Evolutionary conservation across 2,329 filamentous ascomycete species (phyloP).

Genomic region (Cladosporium sphaerospermum): DNA sequence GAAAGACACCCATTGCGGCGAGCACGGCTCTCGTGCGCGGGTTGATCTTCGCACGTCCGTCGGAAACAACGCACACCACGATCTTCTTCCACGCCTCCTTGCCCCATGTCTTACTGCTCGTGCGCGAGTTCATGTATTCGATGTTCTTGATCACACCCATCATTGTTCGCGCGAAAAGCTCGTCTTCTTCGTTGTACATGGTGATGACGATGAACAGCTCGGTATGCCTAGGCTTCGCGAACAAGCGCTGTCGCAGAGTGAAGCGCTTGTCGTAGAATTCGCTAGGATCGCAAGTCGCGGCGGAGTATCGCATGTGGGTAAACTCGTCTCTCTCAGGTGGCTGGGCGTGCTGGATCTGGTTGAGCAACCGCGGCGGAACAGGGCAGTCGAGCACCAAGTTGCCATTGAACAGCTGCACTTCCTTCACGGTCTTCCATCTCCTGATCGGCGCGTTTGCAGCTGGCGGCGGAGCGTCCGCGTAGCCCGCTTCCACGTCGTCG

Average conservation of each 20-base stretch:
- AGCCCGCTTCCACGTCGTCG: conserved; percentile 30
- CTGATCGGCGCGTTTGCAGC: conserved; percentile 60
- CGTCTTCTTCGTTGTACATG: conserved; percentile 99
- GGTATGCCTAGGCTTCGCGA: conserved; percentile 85
- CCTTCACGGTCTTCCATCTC: conserved; percentile 97
- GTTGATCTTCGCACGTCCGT: conserved; percentile 96
- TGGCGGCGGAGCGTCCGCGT: conserved; percentile 41
- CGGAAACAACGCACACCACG: conserved; percentile 93
- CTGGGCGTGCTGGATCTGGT: conserved; percentile 76
- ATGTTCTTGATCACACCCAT: conserved; percentile 98
- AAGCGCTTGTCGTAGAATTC: conserved; percentile 87
- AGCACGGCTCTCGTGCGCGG: conserved; percentile 80
- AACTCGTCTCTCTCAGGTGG: conserved; percentile 79
- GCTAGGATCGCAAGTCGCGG: conserved; percentile 85
- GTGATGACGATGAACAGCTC: conserved; percentile 95
- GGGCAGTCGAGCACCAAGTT: conserved; percentile 97
- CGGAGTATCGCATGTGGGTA: conserved; percentile 87
- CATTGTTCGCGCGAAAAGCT: conserved; percentile 92
- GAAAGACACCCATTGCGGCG: conserved; percentile 91
- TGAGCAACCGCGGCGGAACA: conserved; percentile 79
- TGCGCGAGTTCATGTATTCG: conserved; percentile 92
- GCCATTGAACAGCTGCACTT: conserved; percentile 88
- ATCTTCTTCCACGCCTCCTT: conserved; percentile 99
- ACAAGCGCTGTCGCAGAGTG: conserved; percentile 82
- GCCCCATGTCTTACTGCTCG: conserved; percentile 94